These are phyloP conservation scores for Tremella yokohamensis DNA, from an alignment of 768 basidiomycete species.

Conservation along the genomic window DNA sequence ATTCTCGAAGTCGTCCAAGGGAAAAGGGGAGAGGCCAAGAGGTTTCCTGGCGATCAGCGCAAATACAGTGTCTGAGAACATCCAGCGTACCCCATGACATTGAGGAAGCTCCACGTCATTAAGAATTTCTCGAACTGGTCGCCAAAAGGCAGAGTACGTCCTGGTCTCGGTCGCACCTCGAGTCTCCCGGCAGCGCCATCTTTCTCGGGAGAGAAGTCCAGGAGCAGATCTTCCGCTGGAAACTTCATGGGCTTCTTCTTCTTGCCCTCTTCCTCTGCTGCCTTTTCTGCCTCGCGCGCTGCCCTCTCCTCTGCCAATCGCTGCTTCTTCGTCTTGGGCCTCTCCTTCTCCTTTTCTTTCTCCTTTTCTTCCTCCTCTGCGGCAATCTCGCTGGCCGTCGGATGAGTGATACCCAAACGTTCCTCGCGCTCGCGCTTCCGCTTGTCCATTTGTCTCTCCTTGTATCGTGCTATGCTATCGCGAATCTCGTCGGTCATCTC, in stretches of 20 bases:
- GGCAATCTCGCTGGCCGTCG: neutral
- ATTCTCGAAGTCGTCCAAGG: constrained; percentile 87
- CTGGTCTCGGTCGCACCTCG: constrained; percentile 35
- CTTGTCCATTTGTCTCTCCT: constrained; percentile 86
- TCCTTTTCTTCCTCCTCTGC: constrained; percentile 22
- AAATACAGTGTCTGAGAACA: constrained; percentile 37
- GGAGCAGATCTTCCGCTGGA: constrained; percentile 49
- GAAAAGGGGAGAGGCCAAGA: constrained; percentile 78
- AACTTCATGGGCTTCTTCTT: constrained; percentile 48
- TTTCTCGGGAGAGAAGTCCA: constrained; percentile 36
- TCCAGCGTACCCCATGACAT: constrained; percentile 74
- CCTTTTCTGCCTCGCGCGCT: constrained; percentile 20
- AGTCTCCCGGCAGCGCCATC: constrained; percentile 31
- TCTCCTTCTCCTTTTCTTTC: constrained; percentile 22
- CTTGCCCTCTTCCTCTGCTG: constrained; percentile 36
- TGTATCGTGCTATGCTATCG: constrained; percentile 70
- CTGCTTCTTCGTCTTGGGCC: constrained; percentile 22
- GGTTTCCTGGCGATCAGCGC: constrained; percentile 62
- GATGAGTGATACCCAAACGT: constrained; percentile 27
- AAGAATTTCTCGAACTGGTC: constrained; percentile 73
- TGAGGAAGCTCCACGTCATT: constrained; percentile 89
- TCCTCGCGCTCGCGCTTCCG: constrained; percentile 64
- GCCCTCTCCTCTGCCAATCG: constrained; percentile 25
- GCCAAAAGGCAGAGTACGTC: constrained; percentile 42
- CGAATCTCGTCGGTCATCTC: constrained; percentile 82